These are phyloP conservation scores for Platanthera guangdongensis DNA, from an alignment of 106 monocot species.

Conservation along the genomic window DNA sequence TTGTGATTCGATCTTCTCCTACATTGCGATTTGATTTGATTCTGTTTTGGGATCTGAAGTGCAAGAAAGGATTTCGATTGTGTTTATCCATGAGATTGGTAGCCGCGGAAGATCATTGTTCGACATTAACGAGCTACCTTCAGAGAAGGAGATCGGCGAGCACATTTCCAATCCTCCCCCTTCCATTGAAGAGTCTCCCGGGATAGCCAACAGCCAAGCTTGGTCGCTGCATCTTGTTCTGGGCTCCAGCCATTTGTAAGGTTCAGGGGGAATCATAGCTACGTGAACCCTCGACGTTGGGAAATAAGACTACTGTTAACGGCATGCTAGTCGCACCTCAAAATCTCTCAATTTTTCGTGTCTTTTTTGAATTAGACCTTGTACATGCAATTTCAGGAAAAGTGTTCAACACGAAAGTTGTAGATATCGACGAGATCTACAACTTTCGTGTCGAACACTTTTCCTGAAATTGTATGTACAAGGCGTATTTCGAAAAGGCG, in stretches of 20 bases:
- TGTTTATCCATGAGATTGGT: constrained; percentile 77
- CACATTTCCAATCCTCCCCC: constrained; percentile 24
- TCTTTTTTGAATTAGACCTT: too few relatives aligned
- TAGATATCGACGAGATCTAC: too few relatives aligned
- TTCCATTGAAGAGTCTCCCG: constrained; percentile 23
- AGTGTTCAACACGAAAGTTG: too few relatives aligned
- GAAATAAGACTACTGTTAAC: too few relatives aligned
- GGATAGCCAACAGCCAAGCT: constrained; percentile 51
- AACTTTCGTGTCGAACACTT: too few relatives aligned
- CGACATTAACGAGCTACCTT: constrained; percentile 93
- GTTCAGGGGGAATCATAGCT: constrained; percentile 29
- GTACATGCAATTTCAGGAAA: too few relatives aligned
- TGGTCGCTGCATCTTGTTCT: constrained; percentile 54
- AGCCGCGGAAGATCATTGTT: constrained; percentile 51
- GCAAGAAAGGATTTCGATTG: constrained; percentile 17
- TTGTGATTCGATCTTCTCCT: neutral
- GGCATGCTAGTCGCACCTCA: too few relatives aligned
- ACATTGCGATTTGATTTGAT: neutral
- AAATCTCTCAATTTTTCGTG: too few relatives aligned
- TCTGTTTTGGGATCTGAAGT: neutral
- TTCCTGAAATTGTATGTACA: too few relatives aligned
- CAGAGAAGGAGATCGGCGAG: constrained; percentile 52
- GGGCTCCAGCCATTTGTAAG: constrained; percentile 85
- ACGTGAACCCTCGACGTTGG: neutral
- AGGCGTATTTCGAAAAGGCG: too few relatives aligned